Evolutionary conservation across 2,329 filamentous ascomycete species (phyloP).

Genomic region (Exophiala bonariae): DNA sequence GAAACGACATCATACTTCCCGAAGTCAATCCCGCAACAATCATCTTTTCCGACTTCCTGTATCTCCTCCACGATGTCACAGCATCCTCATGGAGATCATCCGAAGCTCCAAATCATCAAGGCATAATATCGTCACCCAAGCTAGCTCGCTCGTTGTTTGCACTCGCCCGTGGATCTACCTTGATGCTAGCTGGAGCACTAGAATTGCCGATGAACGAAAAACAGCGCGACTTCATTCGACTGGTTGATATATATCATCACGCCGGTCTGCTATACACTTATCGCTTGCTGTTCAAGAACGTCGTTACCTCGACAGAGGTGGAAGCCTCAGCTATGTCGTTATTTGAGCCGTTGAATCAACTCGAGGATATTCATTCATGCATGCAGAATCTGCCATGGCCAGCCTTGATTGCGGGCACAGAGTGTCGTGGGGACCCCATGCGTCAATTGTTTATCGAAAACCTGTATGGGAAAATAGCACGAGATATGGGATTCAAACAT

Average conservation of each 20-base stretch:
- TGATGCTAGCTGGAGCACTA: constrained; percentile 20
- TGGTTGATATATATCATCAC: constrained; percentile 32
- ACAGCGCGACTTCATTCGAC: constrained; percentile 27
- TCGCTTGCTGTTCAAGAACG: constrained; percentile 20
- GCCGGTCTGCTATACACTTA: constrained; percentile 30
- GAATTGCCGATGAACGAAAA: constrained; percentile 15
- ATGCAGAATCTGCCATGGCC: constrained; percentile 33
- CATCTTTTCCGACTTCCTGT: constrained; percentile 22
- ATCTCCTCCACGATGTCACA: constrained; percentile 18
- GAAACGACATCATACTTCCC: constrained; percentile 17
- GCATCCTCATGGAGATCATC: constrained; percentile 8
- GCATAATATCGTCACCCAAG: constrained; percentile 2
- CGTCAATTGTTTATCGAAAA: constrained; percentile 15
- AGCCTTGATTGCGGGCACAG: constrained; percentile 30
- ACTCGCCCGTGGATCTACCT: constrained; percentile 20
- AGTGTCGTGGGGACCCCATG: constrained; percentile 20
- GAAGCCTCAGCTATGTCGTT: constrained; percentile 12
- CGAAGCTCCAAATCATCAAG: neutral
- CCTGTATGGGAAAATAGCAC: constrained; percentile 17
- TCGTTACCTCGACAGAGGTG: constrained; percentile 11
- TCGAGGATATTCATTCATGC: constrained; percentile 23
- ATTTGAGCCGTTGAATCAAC: constrained; percentile 20
- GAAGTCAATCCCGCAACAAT: constrained; percentile 17
- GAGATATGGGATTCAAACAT: constrained; percentile 23
- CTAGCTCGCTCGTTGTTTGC: constrained; percentile 15